A percentile compares a stretch with the other conserved stretches of the same genome.
Evolutionary conservation across 1,284 basidiomycete species (phyloP).

Genomic region (Puccinia triticina): DNA sequence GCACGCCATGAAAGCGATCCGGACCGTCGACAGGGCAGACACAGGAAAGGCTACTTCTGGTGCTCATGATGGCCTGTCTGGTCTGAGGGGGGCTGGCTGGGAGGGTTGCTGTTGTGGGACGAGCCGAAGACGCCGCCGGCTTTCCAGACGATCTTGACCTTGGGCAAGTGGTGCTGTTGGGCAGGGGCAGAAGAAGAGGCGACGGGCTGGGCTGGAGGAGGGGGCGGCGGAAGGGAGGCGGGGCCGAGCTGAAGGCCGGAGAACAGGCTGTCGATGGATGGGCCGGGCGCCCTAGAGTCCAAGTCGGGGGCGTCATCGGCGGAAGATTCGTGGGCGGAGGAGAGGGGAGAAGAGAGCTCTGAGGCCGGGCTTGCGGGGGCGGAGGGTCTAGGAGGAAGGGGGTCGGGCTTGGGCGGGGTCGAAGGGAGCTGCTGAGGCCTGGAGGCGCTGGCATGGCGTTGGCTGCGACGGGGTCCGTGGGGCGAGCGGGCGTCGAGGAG

Average conservation of each 20-base stretch:
- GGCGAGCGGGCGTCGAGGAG: neutral
- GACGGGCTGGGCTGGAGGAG: neutral
- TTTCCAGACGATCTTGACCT: slow-evolving; percentile 27
- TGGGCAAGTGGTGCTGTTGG: neutral
- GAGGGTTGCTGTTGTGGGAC: neutral
- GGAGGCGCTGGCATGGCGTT: slow-evolving; percentile 14
- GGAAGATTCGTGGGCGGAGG: neutral
- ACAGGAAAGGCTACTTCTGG: neutral
- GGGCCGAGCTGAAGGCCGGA: slow-evolving; percentile 2
- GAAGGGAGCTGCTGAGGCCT: neutral
- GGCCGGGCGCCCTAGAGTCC: neutral
- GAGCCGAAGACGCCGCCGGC: slow-evolving; percentile 11
- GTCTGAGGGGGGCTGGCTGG: neutral
- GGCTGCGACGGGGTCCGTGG: slow-evolving; percentile 9
- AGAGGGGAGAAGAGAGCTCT: neutral
- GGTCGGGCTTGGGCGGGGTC: neutral
- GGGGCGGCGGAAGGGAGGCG: neutral
- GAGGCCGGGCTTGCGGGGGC: neutral
- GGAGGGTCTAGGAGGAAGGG: neutral
- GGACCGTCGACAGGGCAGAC: neutral
- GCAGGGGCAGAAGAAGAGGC: neutral
- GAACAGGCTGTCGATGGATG: slow-evolving; percentile 27
- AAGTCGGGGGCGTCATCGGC: neutral
- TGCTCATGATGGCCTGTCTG: neutral
- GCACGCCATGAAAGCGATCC: no score